Percentiles rank a stretch among this genome's conserved stretches.
These are phyloP conservation scores for Gaeumannomyces sp. DNA, from an alignment of 2,329 filamentous ascomycete species.

Conservation along the genomic window DNA sequence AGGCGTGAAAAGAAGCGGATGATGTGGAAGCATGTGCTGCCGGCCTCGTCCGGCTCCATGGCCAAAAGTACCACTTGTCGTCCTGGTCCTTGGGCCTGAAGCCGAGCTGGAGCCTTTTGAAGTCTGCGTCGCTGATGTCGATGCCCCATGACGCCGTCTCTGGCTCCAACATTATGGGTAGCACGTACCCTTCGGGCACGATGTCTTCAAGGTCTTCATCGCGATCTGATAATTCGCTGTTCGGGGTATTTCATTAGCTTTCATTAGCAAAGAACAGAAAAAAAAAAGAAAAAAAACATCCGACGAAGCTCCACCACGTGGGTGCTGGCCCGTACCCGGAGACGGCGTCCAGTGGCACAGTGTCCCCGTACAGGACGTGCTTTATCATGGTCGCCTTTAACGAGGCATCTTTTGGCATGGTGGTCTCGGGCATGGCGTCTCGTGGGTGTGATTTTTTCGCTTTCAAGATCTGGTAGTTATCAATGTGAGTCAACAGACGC, in stretches of 20 bases:
- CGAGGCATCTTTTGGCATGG: too few species aligned
- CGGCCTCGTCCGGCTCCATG: not conserved
- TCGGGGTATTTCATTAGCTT: too few species aligned
- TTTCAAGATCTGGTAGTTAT: too few species aligned
- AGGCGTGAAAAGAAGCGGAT: not conserved
- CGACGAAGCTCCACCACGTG: not conserved
- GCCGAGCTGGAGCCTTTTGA: constrained; percentile 1
- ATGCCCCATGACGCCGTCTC: not conserved
- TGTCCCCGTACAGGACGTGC: too few species aligned
- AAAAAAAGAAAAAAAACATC: too few species aligned
- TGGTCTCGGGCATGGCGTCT: not conserved
- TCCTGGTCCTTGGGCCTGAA: not conserved
- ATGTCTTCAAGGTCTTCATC: not conserved
- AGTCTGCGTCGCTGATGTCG: constrained; percentile 1
- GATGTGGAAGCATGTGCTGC: not conserved
- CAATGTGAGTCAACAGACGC: too few species aligned
- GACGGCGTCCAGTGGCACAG: too few species aligned
- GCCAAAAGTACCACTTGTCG: constrained; percentile 1
- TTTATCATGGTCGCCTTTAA: too few species aligned
- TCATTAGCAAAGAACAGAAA: not conserved
- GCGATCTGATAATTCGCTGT: too few species aligned
- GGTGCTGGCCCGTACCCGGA: not conserved
- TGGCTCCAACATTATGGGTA: not conserved
- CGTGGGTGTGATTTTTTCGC: too few species aligned
- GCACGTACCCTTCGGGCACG: not conserved